Evolutionary conservation across 768 basidiomycete genomes (phyloP).

Genomic region (Lentinula edodes): DNA sequence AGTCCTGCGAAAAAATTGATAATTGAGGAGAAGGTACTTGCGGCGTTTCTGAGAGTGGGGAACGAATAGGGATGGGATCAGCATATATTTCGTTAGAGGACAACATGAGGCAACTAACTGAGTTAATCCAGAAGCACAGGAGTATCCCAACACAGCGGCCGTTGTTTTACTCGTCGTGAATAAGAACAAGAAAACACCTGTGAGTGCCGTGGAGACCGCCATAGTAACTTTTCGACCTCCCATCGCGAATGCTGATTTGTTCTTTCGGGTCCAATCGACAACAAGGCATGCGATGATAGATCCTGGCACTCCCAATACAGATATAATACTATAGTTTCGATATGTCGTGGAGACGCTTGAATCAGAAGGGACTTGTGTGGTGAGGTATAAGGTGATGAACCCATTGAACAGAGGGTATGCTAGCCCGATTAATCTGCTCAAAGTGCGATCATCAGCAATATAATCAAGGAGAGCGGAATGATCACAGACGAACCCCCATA

Average conservation of each 20-base stretch:
- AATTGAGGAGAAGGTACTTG: not conserved
- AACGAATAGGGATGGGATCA: not conserved
- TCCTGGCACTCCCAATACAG: slow-evolving; percentile 40
- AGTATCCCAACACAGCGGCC: slow-evolving; percentile 36
- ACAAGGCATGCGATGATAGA: slow-evolving; percentile 42
- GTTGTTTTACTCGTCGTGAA: slow-evolving; percentile 42
- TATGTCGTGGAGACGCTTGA: slow-evolving; percentile 24
- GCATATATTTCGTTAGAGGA: not conserved
- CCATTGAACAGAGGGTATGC: slow-evolving; percentile 49
- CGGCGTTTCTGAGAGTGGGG: not conserved
- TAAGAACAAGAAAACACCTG: slow-evolving; percentile 43
- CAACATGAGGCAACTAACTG: slow-evolving; percentile 23
- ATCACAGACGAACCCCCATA: slow-evolving; percentile 39
- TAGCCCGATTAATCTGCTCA: slow-evolving; percentile 38
- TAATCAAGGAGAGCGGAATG: not conserved
- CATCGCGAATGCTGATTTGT: slow-evolving; percentile 23
- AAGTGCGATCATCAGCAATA: not conserved
- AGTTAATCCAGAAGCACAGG: slow-evolving; percentile 37
- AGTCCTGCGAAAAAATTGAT: not conserved
- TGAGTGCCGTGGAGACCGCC: slow-evolving; percentile 36
- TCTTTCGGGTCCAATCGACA: slow-evolving; percentile 35
- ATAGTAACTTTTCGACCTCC: slow-evolving; percentile 46
- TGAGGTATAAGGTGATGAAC: slow-evolving; percentile 47
- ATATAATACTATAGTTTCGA: slow-evolving; percentile 48
- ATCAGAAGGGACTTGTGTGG: slow-evolving; percentile 21